Conservation (phyloP, 305 asterid species). For the Stenogyne calaminthoides region DNA sequence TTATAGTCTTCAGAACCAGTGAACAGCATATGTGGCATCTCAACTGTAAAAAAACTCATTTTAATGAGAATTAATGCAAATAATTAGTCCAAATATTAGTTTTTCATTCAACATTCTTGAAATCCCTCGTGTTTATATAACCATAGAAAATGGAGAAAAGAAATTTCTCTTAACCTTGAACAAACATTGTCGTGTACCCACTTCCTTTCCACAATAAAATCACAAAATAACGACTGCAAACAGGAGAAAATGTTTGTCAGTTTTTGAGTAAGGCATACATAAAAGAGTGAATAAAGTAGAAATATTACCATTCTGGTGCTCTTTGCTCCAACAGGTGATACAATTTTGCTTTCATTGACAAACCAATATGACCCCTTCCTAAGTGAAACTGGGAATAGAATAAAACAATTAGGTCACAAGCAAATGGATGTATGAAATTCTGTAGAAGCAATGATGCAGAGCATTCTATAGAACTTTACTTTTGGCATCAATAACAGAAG, state of each 20-base stretch:
- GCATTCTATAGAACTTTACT: neutral
- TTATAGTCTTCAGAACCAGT: conserved; percentile 95
- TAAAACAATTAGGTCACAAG: conserved; percentile 18
- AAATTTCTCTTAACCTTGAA: conserved; percentile 60
- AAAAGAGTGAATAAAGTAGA: neutral
- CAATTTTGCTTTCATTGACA: conserved; percentile 64
- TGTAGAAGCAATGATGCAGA: conserved; percentile 11
- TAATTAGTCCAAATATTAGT: neutral
- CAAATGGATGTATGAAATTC: neutral
- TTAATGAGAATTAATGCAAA: neutral
- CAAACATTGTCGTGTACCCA: conserved; percentile 87
- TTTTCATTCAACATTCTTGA: conserved; percentile 4
- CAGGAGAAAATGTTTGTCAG: conserved; percentile 23
- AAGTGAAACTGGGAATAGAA: conserved; percentile 67
- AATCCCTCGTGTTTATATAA: neutral
- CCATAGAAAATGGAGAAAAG: conserved; percentile 16
- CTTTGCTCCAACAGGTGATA: conserved; percentile 73
- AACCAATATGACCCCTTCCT: conserved; percentile 84
- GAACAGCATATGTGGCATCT: too few species aligned
- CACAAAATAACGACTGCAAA: conserved; percentile 83
- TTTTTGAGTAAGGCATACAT: conserved; percentile 14
- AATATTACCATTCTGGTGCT: conserved; percentile 37
- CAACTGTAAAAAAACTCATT: conserved; percentile 48
- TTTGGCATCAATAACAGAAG: conserved; percentile 15
- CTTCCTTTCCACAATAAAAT: conserved; percentile 90